Evolutionary conservation across 2,329 filamentous ascomycete species (phyloP), one percentile per base, ranked within the genome.

Genomic region (Hypoxylon sp.): DNA sequence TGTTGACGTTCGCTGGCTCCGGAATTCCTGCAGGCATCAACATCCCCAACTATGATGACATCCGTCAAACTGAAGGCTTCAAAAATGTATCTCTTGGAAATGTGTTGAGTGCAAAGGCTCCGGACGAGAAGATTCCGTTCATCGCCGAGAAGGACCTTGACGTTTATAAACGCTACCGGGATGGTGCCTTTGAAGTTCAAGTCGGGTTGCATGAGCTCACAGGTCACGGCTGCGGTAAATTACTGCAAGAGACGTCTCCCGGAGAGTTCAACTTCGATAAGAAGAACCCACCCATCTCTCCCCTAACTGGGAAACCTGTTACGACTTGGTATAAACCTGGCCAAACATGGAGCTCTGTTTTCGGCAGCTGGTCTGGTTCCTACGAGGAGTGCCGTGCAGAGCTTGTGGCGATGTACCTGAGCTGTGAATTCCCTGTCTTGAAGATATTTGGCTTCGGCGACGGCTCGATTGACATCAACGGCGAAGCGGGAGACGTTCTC

Each of bases 301-400:
- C 95, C 0, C 81, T 98, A 44, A 93, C 90, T 4, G 86, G 89
- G 68, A 91, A 95, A 80, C 92, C 92, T 0, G 85, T 98, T 53
- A 88, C 88, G 1, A 93, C 91, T 1, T 98, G 92, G 90, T 98
- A 98, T 84, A 97, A 96, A 81, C 94, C 94, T 2, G 94, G 94
- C 2, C 93, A 98, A 81, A 98, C 95, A 0, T 98, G 95, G 95
- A 92, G 93, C 62, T 94, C 91, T 4, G 93, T 97, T 0, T 98
- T 98, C 77, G 94, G 95, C 27, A 89, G 92, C 68, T 89, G 97
- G 71, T 94, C 95, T 40, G 93, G 92, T 2, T 93, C 91, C 14
- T 98, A 97, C 77, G 95, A 98, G 81, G 95, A 98, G 81, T 98
- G 95, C 79, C 90, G 95, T 61, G 95, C 95, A 3, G 95, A 98